Conservation (phyloP, 1,139 yeast genomes). For the Pichia sp. region DNA sequence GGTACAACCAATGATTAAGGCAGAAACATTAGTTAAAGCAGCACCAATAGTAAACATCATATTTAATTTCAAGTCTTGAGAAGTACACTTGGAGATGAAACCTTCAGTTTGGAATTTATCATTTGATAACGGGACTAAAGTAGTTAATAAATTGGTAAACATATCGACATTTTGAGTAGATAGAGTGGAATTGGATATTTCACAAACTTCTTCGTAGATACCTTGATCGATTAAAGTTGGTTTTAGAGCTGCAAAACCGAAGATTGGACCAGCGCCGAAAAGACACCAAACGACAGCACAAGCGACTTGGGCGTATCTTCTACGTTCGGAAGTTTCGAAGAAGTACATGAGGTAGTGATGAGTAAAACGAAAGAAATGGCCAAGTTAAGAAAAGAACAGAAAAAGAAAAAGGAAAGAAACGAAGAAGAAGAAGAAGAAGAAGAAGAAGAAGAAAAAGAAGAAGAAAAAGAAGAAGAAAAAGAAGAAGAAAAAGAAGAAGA, state of each 20-base stretch:
- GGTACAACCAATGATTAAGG: conserved; percentile 49
- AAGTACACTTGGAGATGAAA: conserved; percentile 35
- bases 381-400: neutral
- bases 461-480: too few relatives aligned
- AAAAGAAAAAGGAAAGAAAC: neutral
- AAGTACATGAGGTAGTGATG: conserved; percentile 23
- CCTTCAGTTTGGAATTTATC: conserved; percentile 13
- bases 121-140: conserved; percentile 2
- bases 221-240: conserved; percentile 50
- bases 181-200: conserved; percentile 12
- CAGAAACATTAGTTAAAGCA: conserved; percentile 50
- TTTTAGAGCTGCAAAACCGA: conserved; percentile 60
- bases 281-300: conserved; percentile 58
- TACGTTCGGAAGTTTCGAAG: conserved; percentile 25
- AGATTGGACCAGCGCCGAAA: conserved; percentile 58
- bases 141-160: conserved; percentile 3
- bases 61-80: conserved; percentile 50
- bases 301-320: conserved; percentile 31
- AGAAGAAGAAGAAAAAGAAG: too few relatives aligned
- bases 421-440: too few relatives aligned
- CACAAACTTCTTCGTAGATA: conserved; percentile 42
- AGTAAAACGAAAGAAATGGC: too few relatives aligned
- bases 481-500: too few relatives aligned
- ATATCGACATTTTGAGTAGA: neutral
- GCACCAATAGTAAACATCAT: conserved; percentile 54